Evolutionary conservation across 805 yeast genomes (phyloP).

Genomic region (Lachancea cidri): DNA sequence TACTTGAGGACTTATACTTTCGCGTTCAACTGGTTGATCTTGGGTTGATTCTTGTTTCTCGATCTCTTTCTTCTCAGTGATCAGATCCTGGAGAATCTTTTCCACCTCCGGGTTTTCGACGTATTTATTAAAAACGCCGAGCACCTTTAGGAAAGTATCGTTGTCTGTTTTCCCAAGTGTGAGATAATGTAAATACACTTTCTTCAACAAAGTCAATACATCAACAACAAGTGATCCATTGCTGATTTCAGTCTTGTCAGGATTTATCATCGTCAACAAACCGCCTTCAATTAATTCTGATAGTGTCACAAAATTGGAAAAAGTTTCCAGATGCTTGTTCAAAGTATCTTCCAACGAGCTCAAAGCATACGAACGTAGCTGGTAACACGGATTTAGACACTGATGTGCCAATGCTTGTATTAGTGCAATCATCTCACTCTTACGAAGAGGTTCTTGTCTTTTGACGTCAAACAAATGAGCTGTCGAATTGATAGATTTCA

Average conservation of each 20-base stretch:
- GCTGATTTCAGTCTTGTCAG: slow-evolving; percentile 49
- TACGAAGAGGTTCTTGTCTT: slow-evolving; percentile 21
- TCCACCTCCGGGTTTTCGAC: slow-evolving; percentile 38
- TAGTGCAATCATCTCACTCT: slow-evolving; percentile 46
- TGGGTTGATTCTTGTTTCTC: slow-evolving; percentile 14
- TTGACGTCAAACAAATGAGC: slow-evolving; percentile 41
- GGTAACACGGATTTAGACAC: slow-evolving; percentile 82
- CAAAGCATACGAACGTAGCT: slow-evolving; percentile 63
- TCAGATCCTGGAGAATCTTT: slow-evolving; percentile 34
- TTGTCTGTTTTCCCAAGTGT: slow-evolving; percentile 33
- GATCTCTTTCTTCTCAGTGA: slow-evolving; percentile 33
- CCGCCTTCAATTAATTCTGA: slow-evolving; percentile 64
- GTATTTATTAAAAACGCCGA: slow-evolving; percentile 37
- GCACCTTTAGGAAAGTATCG: slow-evolving; percentile 35
- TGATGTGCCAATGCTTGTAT: slow-evolving; percentile 84
- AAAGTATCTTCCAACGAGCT: slow-evolving; percentile 49
- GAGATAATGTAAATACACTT: slow-evolving; percentile 50
- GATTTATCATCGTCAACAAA: slow-evolving; percentile 65
- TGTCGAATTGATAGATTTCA: slow-evolving; percentile 59
- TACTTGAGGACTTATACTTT: too few species aligned
- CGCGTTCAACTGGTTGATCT: background rate
- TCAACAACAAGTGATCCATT: slow-evolving; percentile 50
- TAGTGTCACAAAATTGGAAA: slow-evolving; percentile 40
- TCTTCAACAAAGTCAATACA: slow-evolving; percentile 62
- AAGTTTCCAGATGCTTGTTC: slow-evolving; percentile 32